A percentile compares a stretch with the other conserved stretches of the same genome.
phyloP scores from a whole-genome alignment of 164 flowering plant species.

The Magnolia sinica region DNA sequence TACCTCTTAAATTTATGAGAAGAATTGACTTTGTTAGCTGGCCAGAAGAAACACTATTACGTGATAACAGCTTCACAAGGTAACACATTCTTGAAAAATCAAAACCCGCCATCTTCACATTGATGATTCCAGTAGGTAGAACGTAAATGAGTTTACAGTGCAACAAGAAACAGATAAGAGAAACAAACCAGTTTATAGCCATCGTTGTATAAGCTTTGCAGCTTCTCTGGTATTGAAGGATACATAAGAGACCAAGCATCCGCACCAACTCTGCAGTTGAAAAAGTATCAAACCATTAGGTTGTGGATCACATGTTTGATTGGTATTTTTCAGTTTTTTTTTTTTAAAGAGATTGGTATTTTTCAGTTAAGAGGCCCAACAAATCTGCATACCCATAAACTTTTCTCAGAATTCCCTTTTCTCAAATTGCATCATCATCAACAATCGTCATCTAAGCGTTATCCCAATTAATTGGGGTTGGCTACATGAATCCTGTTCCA shows the following conservation, averaged over 20 bases:
- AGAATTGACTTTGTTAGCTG: background rate
- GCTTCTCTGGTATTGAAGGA: constrained; percentile 79
- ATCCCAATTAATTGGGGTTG: too few species aligned
- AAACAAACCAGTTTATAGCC: constrained; percentile 86
- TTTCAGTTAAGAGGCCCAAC: background rate
- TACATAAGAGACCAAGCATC: constrained; percentile 96
- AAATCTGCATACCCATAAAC: background rate
- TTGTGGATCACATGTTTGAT: background rate
- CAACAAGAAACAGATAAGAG: background rate
- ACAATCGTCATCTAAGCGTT: too few species aligned
- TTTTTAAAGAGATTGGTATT: background rate
- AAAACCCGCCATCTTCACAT: background rate
- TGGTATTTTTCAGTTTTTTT: background rate
- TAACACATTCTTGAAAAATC: background rate
- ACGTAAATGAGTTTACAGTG: background rate
- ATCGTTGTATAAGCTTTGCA: constrained; percentile 65
- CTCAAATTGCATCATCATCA: background rate
- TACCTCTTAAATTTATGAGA: background rate
- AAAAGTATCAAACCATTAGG: background rate
- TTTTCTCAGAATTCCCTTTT: background rate
- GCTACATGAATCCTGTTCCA: too few species aligned
- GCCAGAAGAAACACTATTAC: background rate
- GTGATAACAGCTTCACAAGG: background rate
- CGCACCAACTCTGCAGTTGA: constrained; percentile 62
- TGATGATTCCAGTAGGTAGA: background rate